phyloP scores from a whole-genome alignment of 441 rosid species.

The Mallotus repandus region DNA sequence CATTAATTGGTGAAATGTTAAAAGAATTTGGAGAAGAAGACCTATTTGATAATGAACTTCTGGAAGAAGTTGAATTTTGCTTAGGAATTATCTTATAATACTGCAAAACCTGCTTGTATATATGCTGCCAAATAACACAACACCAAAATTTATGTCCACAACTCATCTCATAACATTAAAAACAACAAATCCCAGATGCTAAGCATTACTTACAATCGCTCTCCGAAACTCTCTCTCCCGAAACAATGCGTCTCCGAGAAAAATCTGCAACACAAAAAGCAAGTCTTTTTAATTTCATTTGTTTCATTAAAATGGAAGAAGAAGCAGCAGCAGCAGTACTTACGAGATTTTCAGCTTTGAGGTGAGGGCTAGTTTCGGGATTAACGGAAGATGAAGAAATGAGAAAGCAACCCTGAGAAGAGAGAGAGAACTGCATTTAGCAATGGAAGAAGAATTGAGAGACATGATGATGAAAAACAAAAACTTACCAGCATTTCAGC shows the following conservation, averaged over 20 bases:
- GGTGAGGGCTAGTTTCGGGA: slow-evolving; percentile 72
- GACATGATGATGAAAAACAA: neutral
- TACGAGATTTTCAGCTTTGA: slow-evolving; percentile 91
- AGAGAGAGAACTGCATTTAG: neutral
- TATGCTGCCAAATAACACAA: slow-evolving; percentile 42
- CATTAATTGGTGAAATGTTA: slow-evolving; percentile 60
- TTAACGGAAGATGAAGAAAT: slow-evolving; percentile 74
- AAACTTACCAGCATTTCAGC: slow-evolving; percentile 84
- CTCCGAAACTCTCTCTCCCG: slow-evolving; percentile 79
- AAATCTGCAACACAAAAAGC: slow-evolving; percentile 49
- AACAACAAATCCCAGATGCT: neutral
- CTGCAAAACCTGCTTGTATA: slow-evolving; percentile 84
- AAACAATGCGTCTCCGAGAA: slow-evolving; percentile 80
- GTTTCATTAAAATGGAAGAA: neutral
- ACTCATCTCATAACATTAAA: neutral
- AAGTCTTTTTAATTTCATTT: too few species aligned
- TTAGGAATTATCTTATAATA: slow-evolving; percentile 68
- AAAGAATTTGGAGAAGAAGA: slow-evolving; percentile 88
- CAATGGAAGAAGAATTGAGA: neutral
- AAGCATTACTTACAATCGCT: slow-evolving; percentile 63
- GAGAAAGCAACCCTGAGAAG: slow-evolving; percentile 71
- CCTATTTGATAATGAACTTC: slow-evolving; percentile 72
- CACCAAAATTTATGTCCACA: neutral
- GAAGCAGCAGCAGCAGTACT: neutral
- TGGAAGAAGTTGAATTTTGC: slow-evolving; percentile 60